Percentiles rank a stretch among this genome's conserved stretches.
Conservation (phyloP, 768 basidiomycete species). For the Mycena pura region DNA sequence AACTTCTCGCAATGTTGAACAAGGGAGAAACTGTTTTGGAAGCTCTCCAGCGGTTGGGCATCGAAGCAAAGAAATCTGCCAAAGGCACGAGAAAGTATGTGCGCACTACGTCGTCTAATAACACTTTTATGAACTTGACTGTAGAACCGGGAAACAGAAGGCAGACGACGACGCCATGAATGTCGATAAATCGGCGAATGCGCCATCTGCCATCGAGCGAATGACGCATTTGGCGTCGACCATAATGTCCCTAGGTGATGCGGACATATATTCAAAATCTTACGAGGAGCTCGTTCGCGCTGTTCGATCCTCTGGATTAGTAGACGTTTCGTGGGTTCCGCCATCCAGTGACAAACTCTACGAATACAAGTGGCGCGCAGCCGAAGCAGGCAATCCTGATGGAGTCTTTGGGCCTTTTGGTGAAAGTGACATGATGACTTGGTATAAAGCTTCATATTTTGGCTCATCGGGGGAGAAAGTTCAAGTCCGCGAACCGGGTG, state of each 20-base stretch:
- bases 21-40: constrained; percentile 92
- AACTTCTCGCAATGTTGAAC: constrained; percentile 78
- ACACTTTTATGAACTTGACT: neutral
- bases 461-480: constrained; percentile 81
- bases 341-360: constrained; percentile 78
- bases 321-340: constrained; percentile 74
- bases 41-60: constrained; percentile 85
- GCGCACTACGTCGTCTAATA: constrained; percentile 5
- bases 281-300: constrained; percentile 85
- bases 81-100: constrained; percentile 42
- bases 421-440: constrained; percentile 80
- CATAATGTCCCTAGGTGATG: constrained; percentile 85
- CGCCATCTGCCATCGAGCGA: constrained; percentile 68
- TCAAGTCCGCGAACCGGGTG: constrained; percentile 67
- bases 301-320: constrained; percentile 74
- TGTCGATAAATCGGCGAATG: constrained; percentile 50
- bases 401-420: constrained; percentile 81
- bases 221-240: constrained; percentile 89
- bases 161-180: constrained; percentile 49
- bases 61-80: constrained; percentile 62
- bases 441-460: constrained; percentile 85
- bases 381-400: constrained; percentile 51
- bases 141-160: constrained; percentile 39
- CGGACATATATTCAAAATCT: constrained; percentile 85
- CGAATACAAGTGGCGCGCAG: constrained; percentile 82